These are phyloP conservation scores for Candida albicans DNA, from an alignment of 1,139 yeast species.

Conservation along the genomic window DNA sequence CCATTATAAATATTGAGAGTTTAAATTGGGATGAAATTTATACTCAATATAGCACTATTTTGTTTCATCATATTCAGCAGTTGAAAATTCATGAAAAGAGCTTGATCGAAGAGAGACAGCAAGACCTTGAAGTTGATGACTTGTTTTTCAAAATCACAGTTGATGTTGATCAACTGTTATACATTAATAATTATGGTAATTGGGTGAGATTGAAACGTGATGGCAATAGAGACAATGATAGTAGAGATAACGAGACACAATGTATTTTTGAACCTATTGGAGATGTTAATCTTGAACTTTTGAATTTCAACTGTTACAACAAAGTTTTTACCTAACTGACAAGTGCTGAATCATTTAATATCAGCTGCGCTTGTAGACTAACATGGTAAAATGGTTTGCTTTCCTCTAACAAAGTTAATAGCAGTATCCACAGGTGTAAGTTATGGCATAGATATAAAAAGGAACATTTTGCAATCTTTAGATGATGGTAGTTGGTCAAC, in stretches of 20 bases:
- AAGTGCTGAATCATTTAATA: no score
- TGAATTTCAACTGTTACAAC: constrained; percentile 34
- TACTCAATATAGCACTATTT: constrained; percentile 30
- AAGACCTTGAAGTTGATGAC: constrained; percentile 12
- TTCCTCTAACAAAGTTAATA: no score
- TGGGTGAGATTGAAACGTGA: constrained; percentile 26
- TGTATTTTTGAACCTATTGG: constrained; percentile 27
- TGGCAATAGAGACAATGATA: neutral
- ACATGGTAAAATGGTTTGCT: no score
- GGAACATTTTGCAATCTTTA: no score
- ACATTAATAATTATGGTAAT: constrained; percentile 16
- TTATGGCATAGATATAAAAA: no score
- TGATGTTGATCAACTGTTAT: constrained; percentile 27
- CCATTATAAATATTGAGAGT: constrained; percentile 23
- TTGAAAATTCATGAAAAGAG: constrained; percentile 12
- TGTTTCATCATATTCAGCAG: constrained; percentile 35
- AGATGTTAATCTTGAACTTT: constrained; percentile 34
- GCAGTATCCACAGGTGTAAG: no score
- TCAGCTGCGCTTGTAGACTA: no score
- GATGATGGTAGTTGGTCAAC: no score
- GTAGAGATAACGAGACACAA: constrained; percentile 5
- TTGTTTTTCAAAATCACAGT: constrained; percentile 32
- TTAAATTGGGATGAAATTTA: constrained; percentile 37
- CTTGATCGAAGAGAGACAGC: neutral
- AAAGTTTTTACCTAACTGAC: constrained; percentile 16